Percentiles rank a stretch among this genome's conserved stretches.
These are phyloP conservation scores for Gynostemma pentaphyllum DNA, from an alignment of 306 rosid species.

Conservation along the genomic window DNA sequence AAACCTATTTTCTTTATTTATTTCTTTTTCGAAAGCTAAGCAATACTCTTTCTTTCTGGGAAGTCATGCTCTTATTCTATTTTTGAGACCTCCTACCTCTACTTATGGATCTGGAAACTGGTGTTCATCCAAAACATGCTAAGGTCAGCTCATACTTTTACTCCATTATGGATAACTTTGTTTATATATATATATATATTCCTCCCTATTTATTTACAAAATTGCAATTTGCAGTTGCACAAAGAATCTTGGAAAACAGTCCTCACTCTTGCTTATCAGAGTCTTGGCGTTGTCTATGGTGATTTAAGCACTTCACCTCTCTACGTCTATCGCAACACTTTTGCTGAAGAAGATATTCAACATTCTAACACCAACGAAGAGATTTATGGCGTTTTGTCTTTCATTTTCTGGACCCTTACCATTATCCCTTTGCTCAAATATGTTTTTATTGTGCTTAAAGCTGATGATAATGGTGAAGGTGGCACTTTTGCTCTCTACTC, in stretches of 20 bases:
- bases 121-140: constrained; percentile 23
- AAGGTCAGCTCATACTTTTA: constrained; percentile 39
- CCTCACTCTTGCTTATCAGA: constrained; percentile 72
- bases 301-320: constrained; percentile 90
- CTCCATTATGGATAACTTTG: constrained; percentile 7
- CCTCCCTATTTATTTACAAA: neutral
- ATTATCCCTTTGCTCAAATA: constrained; percentile 67
- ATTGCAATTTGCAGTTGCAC: constrained; percentile 25
- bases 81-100: constrained; percentile 21
- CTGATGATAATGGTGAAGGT: constrained; percentile 91
- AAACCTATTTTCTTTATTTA: too few relatives aligned
- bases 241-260: constrained; percentile 58
- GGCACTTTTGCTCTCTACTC: constrained; percentile 92
- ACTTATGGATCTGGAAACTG: constrained; percentile 68
- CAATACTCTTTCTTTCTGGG: neutral
- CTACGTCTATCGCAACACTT: constrained; percentile 73
- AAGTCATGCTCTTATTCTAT: constrained; percentile 24
- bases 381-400: constrained; percentile 70
- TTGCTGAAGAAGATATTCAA: constrained; percentile 41
- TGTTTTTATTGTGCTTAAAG: constrained; percentile 70
- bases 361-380: constrained; percentile 55
- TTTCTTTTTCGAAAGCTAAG: too few relatives aligned
- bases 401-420: constrained; percentile 84
- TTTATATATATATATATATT: too few relatives aligned
- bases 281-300: constrained; percentile 89